Conservation (phyloP, 371 early-diverging fungal species). For the Mucor velutinosus region DNA sequence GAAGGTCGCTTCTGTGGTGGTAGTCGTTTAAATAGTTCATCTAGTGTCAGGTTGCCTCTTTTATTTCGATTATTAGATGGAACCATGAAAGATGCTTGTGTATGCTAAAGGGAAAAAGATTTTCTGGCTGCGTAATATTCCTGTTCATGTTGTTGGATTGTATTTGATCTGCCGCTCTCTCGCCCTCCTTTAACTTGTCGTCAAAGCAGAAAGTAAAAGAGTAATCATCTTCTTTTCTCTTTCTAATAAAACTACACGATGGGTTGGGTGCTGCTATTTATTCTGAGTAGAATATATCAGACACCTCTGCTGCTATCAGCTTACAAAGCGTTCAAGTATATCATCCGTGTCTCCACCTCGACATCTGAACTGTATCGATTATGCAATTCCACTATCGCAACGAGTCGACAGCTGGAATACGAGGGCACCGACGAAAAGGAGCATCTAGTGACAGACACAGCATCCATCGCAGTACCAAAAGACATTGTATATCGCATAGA, state of each 20-base stretch:
- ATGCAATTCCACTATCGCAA: constrained; percentile 44
- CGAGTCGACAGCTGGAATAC: constrained; percentile 21
- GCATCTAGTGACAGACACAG: constrained; percentile 7
- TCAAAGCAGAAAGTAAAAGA: not conserved
- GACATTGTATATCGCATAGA: constrained; percentile 33
- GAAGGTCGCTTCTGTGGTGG: not conserved
- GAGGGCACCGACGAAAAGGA: constrained; percentile 19
- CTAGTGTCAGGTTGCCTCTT: not conserved
- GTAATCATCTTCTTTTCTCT: not conserved
- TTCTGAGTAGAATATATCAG: constrained; percentile 58
- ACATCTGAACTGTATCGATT: constrained; percentile 72
- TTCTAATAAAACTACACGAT: constrained; percentile 10
- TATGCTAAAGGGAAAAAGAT: not conserved
- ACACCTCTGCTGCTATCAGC: constrained; percentile 47
- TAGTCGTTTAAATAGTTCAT: not conserved
- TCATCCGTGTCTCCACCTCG: constrained; percentile 46
- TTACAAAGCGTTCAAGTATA: constrained; percentile 58
- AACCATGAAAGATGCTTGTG: not conserved
- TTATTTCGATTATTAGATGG: not conserved
- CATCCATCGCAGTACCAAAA: not conserved
- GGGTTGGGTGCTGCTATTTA: constrained; percentile 50
- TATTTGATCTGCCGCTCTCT: not conserved
- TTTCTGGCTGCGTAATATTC: not conserved
- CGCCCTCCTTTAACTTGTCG: not conserved
- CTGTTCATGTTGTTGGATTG: not conserved